Conservation (phyloP, 1,284 basidiomycete species). For the Neolentinus lepideus region DNA sequence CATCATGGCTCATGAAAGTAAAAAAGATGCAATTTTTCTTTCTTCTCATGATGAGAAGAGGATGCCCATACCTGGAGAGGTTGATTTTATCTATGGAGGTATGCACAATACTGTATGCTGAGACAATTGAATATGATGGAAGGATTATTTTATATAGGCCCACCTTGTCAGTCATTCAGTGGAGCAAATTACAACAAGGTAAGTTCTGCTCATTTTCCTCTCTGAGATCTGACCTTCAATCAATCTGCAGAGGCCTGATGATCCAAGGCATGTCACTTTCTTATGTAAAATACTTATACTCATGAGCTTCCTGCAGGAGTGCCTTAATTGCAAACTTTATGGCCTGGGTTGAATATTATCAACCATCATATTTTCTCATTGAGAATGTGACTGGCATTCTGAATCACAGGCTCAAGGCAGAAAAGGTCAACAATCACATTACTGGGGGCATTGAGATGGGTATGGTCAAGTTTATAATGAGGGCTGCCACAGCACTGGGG, state of each 20-base stretch:
- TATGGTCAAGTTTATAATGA: constrained; percentile 56
- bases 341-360: constrained; percentile 65
- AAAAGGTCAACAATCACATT: constrained; percentile 13
- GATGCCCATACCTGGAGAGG: constrained; percentile 49
- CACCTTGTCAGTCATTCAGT: constrained; percentile 67
- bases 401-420: constrained; percentile 30
- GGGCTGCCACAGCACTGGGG: constrained; percentile 54
- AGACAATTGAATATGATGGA: neutral
- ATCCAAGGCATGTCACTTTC: constrained; percentile 37
- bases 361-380: constrained; percentile 54
- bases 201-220: constrained; percentile 9
- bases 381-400: constrained; percentile 65
- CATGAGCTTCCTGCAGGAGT: constrained; percentile 28
- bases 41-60: constrained; percentile 29
- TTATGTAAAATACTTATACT: constrained; percentile 2
- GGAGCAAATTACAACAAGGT: constrained; percentile 52
- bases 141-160: constrained; percentile 31
- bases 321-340: constrained; percentile 63
- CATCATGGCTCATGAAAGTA: constrained; percentile 33
- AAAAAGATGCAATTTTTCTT: constrained; percentile 25
- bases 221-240: constrained; percentile 2
- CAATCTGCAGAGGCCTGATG: constrained; percentile 41
- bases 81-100: constrained; percentile 71
- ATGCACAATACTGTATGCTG: constrained; percentile 12
- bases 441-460: constrained; percentile 41